Evolutionary conservation across 805 yeast species (phyloP), one percentile per base, ranked within the genome.

Genomic region (Barnettozyma pratensis): DNA sequence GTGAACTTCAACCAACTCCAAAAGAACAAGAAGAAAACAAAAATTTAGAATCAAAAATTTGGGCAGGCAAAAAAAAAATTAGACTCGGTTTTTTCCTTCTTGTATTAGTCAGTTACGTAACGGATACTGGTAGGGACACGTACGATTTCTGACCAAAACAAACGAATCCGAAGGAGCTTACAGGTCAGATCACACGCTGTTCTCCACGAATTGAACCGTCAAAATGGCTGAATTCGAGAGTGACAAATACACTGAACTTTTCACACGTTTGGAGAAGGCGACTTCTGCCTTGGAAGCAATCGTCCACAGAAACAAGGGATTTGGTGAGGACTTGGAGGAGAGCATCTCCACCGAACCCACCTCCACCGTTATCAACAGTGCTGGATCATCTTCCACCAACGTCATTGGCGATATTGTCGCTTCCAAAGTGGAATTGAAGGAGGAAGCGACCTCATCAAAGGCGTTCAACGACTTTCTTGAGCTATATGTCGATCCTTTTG

Each of bases 401-500:
- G 29, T 26, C 35, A 42, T 7, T 11, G 28, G 7, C 27, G 34
- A 34, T 50, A 32, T 31, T 8, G 39, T 51, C 27, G 31, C 53
- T 41, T n/a, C 36, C 28, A 34, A 39, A 14, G 44, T 39, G 27
- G 48, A 49, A 46, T 59, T 49, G 38, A 47, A 50, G 10, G 47
- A 42, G n/a, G 47, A 52, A 10, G 12, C 54, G 4, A 71, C 72
- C 50, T 68, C 80, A 1, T 72, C 81, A 12, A 56, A 59, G 39
- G 83, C 72, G 19, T 87, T 81, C 61, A 80, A 82, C 44, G 61
- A 61, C 11, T 76, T 87, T 52, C 64, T 87, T 46, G 66, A 66
- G 25, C 73, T 74, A 6, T 61, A 66, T 51, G 75, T 89, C 36
- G 73, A 67, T 26, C 91, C 95, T 8, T 81, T 87, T 56, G 79